Base-by-base conservation (phyloP, 495 filamentous ascomycete genomes). In the Xylaria intraflava region DNA sequence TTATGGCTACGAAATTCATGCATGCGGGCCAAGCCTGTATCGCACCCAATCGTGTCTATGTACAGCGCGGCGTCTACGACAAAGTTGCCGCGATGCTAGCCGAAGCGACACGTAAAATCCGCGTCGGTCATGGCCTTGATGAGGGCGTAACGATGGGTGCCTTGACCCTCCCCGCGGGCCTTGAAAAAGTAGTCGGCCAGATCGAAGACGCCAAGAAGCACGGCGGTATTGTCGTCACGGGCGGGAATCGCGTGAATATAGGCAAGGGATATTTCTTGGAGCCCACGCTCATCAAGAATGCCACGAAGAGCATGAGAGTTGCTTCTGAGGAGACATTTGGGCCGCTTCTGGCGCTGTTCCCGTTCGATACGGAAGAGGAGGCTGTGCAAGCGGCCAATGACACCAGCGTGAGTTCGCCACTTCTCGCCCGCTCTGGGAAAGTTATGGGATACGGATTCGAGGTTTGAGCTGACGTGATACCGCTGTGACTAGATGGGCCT, bases 1-100 rank as follows among this genome's bases (percentile, higher is more conserved):
- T 84, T 16, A 81, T 84, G 58, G 65, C 74, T 0, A 70, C 79
- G 30, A 87, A 87, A 56, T 87, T 83, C 75, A 78, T 82, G 17
- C 79, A 82, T 62, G 78, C 78, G 0, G 83, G 85, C 2, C 85
- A 89, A 64, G 84, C 84, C 1, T 89, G 85, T 59, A 82, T 88
- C 26, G 84, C 83, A 3, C 83, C 85, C 1, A 89, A 89, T 62
- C 66, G 84, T 0, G 74, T 89, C 35, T 89, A 85, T 61, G 77
- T 89, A 1, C 84, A 89, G 64, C 62, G 64, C 24, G 76, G 77
- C 2, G 58, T 83, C 27, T 81, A 80, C 57, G 74, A 78, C 9
- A 53, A 63, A 17, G 82, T 83, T 59, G 69, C 83, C 5, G 60
- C 69, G 5, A 55, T 81, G 26, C 67, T 87, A 22, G 78, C 75